A percentile compares a stretch with the other conserved stretches of the same genome.
Evolutionary conservation across 2,329 filamentous ascomycete species (phyloP).

Genomic region (Pseudopyrenochaeta lycopersici): DNA sequence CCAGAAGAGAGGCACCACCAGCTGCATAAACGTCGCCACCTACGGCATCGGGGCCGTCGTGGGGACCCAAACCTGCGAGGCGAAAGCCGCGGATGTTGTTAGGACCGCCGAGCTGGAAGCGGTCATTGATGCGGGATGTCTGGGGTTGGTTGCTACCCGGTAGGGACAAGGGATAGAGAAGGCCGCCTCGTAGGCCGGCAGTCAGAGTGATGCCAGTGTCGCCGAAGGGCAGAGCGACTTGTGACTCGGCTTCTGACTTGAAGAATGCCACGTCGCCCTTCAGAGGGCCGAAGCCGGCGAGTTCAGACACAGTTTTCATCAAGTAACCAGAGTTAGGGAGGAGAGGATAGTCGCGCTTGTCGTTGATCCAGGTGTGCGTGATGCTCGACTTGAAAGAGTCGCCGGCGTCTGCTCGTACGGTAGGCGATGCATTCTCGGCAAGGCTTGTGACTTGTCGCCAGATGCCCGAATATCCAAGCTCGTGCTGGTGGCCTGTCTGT

Average conservation of each 20-base stretch:
- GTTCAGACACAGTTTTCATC: slow-evolving; percentile 77
- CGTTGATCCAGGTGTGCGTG: slow-evolving; percentile 80
- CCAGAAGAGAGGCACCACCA: slow-evolving; percentile 82
- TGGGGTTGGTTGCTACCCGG: slow-evolving; percentile 64
- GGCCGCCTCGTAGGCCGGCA: slow-evolving; percentile 79
- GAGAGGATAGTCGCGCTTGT: slow-evolving; percentile 84
- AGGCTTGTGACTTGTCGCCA: slow-evolving; percentile 92
- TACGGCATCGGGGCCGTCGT: slow-evolving; percentile 84
- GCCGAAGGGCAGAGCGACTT: slow-evolving; percentile 77
- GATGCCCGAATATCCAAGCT: slow-evolving; percentile 79
- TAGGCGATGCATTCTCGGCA: slow-evolving; percentile 77
- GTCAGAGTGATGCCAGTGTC: slow-evolving; percentile 84
- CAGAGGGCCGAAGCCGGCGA: slow-evolving; percentile 87
- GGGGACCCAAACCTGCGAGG: slow-evolving; percentile 85
- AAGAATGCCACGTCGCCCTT: slow-evolving; percentile 92
- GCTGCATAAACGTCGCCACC: slow-evolving; percentile 94
- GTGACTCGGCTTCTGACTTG: slow-evolving; percentile 87
- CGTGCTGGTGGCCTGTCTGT: slow-evolving; percentile 71
- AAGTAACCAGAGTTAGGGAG: slow-evolving; percentile 85
- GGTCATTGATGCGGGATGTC: slow-evolving; percentile 87
- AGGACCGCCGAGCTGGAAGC: slow-evolving; percentile 92
- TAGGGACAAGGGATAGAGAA: slow-evolving; percentile 82
- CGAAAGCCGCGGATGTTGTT: slow-evolving; percentile 96
- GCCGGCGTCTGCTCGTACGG: slow-evolving; percentile 83
- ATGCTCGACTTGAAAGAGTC: slow-evolving; percentile 91